These are phyloP conservation scores for Podaxis rugospora DNA, from an alignment of 768 basidiomycete species.

Conservation along the genomic window DNA sequence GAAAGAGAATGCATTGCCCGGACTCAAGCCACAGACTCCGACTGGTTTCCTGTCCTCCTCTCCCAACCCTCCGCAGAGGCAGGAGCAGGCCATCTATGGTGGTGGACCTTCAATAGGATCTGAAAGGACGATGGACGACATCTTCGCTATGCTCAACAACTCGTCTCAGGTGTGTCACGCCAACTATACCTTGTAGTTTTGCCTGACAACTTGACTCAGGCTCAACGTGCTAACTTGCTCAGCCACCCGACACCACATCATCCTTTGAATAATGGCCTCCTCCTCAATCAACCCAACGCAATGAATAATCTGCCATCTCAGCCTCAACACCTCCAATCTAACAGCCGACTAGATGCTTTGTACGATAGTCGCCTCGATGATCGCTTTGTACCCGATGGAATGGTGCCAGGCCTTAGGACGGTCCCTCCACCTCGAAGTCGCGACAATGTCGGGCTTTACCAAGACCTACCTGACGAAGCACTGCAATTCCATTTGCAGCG, in stretches of 20 bases:
- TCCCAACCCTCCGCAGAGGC: slow-evolving; percentile 41
- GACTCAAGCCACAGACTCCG: slow-evolving; percentile 33
- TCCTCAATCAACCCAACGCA: slow-evolving; percentile 27
- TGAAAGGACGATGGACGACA: slow-evolving; percentile 66
- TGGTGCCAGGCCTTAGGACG: slow-evolving; percentile 80
- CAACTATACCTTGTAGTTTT: neutral
- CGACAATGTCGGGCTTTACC: slow-evolving; percentile 47
- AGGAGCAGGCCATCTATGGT: slow-evolving; percentile 36
- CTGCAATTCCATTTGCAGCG: slow-evolving; percentile 61
- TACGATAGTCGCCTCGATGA: slow-evolving; percentile 76
- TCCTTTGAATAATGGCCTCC: slow-evolving; percentile 23
- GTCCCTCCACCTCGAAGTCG: slow-evolving; percentile 58
- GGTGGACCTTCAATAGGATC: slow-evolving; percentile 28
- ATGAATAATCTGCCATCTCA: slow-evolving; percentile 17
- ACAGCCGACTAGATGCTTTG: slow-evolving; percentile 57
- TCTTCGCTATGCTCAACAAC: slow-evolving; percentile 76
- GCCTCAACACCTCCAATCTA: slow-evolving; percentile 38
- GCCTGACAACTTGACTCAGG: slow-evolving; percentile 16
- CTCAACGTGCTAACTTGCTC: slow-evolving; percentile 27
- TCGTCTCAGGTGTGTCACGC: slow-evolving; percentile 59
- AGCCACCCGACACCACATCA: slow-evolving; percentile 18
- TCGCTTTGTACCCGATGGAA: slow-evolving; percentile 78
- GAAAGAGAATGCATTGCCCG: slow-evolving; percentile 33
- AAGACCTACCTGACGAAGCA: slow-evolving; percentile 59
- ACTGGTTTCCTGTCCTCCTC: slow-evolving; percentile 40